Base-by-base conservation (phyloP, 192 early-diverging fungal genomes). In the Coemansia sp. region DNA sequence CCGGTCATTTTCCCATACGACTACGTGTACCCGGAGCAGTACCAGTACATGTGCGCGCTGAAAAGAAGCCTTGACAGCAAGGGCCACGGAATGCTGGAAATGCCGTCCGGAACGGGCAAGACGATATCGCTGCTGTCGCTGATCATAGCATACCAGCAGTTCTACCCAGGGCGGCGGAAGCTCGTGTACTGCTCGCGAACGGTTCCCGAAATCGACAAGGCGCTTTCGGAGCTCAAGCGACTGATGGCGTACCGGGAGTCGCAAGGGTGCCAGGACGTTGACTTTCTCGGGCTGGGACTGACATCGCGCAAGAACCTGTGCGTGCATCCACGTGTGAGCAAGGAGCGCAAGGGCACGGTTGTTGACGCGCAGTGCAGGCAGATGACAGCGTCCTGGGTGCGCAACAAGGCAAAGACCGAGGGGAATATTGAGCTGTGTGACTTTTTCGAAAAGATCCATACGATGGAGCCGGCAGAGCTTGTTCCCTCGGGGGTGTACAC, bases 131-230 rank as follows among this genome's bases (percentile, higher is more conserved):
- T 99, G 9, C 71, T 99, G 20, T 96, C 96, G 4, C 79, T 99
- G 9, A 98, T 99, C 64, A 88, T 99, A 10, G 87, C 98, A 11
- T 98, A 98, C 78, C 96, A 97, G 82, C 86, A 92, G 88, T 87
- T 86, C 67, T 92, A 96, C 64, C 90, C 92, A 8, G 92, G 95
- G 66, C 89, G 95, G 69, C 81, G 96, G 35, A 99, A 99, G 76
- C 83, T 99, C 13, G 91, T 99, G n/a, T 99, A 99, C 84, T 99
- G 98, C 71, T 99, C 98, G 38, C 94, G 98, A 72, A 99, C 98
- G 4, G 96, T 99, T 19, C 98, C 98, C 9, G 98, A 99, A 69
- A 98, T 99, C 63, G 98, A 99, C 78, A 99, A 99, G 79, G 95
- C 96, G 3, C 76, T 99, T 50, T 92, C 92, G 6, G 98, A 99